These are phyloP conservation scores for Bipolaris gigantea DNA, from an alignment of 2,329 filamentous ascomycete species.

Conservation along the genomic window DNA sequence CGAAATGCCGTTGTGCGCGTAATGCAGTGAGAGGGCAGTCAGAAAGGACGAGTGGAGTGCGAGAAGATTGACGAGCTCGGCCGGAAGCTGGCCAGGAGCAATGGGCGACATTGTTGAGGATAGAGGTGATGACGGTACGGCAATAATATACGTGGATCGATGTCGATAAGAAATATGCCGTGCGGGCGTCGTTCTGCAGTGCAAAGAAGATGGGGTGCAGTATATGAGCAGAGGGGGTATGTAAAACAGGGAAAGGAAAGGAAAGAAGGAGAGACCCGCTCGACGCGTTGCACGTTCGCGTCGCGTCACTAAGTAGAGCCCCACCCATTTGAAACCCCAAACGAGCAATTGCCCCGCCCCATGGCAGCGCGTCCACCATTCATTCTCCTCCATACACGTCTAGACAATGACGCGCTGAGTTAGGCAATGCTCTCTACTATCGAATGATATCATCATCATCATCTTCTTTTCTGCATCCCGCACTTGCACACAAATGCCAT, in stretches of 20 bases:
- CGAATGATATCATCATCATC: not conserved
- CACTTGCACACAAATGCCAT: not conserved
- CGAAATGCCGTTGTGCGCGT: conserved; percentile 53
- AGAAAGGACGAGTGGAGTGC: conserved; percentile 54
- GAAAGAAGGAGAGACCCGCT: conserved; percentile 27
- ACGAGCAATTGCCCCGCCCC: conserved; percentile 11
- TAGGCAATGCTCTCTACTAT: not conserved
- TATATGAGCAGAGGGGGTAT: conserved; percentile 33
- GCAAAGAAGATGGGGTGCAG: conserved; percentile 19
- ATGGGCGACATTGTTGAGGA: conserved; percentile 36
- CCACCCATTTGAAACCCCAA: conserved; percentile 28
- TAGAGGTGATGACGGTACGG: conserved; percentile 24
- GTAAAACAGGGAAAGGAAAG: conserved; percentile 27
- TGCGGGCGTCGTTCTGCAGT: conserved; percentile 15
- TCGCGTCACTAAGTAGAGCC: conserved; percentile 19
- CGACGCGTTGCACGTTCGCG: conserved; percentile 19
- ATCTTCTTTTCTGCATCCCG: too few species aligned
- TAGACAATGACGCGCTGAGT: not conserved
- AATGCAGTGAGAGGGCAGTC: conserved; percentile 53
- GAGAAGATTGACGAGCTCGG: conserved; percentile 49
- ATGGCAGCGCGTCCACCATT: conserved; percentile 6
- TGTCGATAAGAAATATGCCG: conserved; percentile 18
- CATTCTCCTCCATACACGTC: not conserved
- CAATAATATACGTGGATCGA: conserved; percentile 23
- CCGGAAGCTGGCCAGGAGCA: conserved; percentile 41